A percentile compares a stretch with the other conserved stretches of the same genome.
phyloP scores from a whole-genome alignment of 1,139 yeast genomes.

The Martiniozyma asiatica region DNA sequence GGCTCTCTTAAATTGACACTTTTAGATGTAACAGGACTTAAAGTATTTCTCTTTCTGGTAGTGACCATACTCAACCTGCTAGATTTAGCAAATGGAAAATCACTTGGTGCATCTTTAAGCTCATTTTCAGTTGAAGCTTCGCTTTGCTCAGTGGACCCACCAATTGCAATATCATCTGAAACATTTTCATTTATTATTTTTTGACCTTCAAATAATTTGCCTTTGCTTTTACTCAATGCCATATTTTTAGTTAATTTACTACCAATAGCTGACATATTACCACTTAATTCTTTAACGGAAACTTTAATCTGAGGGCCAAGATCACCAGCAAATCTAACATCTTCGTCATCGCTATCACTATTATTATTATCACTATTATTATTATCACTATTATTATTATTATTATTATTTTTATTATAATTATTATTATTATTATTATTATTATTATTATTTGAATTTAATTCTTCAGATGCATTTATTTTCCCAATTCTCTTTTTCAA shows the following conservation, averaged over 20 bases:
- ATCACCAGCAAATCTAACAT: slow-evolving; percentile 17
- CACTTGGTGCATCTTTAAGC: no score
- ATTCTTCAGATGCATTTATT: no score
- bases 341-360: slow-evolving; percentile 15
- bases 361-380: slow-evolving; percentile 3
- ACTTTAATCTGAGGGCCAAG: slow-evolving; percentile 21
- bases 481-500: no score
- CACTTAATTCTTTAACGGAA: slow-evolving; percentile 6
- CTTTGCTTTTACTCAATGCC: slow-evolving; percentile 27
- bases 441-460: slow-evolving; percentile 25
- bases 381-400: slow-evolving; percentile 1
- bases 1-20: no score
- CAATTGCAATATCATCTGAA: no score
- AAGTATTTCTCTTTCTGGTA: slow-evolving; percentile 3
- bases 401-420: not conserved
- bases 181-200: slow-evolving; percentile 8
- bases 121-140: no score
- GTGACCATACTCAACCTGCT: slow-evolving; percentile 1
- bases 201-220: slow-evolving; percentile 12
- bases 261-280: slow-evolving; percentile 4
- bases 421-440: not conserved
- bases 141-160: no score
- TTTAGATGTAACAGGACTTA: no score
- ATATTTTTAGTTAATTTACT: slow-evolving; percentile 29
- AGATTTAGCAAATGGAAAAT: no score